These are phyloP conservation scores for Obelidium mucronatum DNA, from an alignment of 192 early-diverging fungal species.

Conservation along the genomic window DNA sequence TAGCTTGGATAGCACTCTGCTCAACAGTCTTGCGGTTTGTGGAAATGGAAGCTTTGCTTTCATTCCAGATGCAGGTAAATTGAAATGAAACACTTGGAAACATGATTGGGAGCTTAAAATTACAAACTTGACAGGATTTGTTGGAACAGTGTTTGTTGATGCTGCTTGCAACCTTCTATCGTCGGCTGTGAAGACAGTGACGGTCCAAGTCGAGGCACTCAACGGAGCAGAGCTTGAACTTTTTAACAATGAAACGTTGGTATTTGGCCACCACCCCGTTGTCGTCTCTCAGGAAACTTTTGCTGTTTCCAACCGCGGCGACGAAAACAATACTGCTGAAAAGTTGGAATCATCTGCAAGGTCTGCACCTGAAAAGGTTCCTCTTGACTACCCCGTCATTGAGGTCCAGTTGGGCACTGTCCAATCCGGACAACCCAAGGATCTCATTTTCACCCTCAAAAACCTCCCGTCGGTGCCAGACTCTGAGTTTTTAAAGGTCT, in stretches of 20 bases:
- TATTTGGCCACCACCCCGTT: neutral
- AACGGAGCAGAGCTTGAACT: conserved; percentile 15
- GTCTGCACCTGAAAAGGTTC: too few species aligned
- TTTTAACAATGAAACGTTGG: neutral
- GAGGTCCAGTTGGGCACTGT: conserved; percentile 5
- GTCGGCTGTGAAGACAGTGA: neutral
- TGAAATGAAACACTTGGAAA: too few species aligned
- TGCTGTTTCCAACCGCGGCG: neutral
- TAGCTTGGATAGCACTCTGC: conserved; percentile 34
- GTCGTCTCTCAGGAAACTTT: neutral
- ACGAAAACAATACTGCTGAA: too few species aligned
- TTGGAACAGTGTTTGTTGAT: conserved; percentile 49
- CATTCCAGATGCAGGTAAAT: conserved; percentile 46
- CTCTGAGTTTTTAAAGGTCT: conserved; percentile 9
- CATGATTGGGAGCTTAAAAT: too few species aligned
- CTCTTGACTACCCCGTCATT: too few species aligned
- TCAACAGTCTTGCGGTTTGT: conserved; percentile 24
- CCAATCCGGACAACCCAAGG: conserved; percentile 33
- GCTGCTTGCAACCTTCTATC: conserved; percentile 29
- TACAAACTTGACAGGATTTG: too few species aligned
- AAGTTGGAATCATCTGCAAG: too few species aligned
- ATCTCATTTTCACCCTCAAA: conserved; percentile 9
- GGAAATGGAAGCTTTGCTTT: conserved; percentile 41
- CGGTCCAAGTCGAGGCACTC: conserved; percentile 10
- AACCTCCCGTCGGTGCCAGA: neutral